A percentile compares a stretch with the other conserved stretches of the same genome.
Evolutionary conservation across 2,329 filamentous ascomycete species (phyloP).

Genomic region (Neurospora sp.): DNA sequence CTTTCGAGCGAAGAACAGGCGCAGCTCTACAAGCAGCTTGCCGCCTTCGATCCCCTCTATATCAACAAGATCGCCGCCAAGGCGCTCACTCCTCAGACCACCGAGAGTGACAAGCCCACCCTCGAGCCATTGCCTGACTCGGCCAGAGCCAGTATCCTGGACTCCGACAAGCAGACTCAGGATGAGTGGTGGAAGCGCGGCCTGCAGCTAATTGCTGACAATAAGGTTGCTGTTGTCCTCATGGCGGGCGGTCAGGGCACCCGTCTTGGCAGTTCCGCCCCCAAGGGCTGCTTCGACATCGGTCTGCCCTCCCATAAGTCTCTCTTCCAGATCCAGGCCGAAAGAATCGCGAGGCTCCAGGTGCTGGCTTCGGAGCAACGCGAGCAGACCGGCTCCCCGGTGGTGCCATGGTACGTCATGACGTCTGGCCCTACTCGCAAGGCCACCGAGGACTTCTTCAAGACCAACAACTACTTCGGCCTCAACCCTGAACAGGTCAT

Average conservation of each 20-base stretch:
- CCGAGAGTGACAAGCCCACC: conserved; percentile 36
- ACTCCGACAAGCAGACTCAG: conserved; percentile 71
- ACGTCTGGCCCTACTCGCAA: conserved; percentile 88
- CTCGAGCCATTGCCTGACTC: conserved; percentile 84
- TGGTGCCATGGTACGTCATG: conserved; percentile 98
- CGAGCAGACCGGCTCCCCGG: conserved; percentile 40
- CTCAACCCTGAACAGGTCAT: conserved; percentile 74
- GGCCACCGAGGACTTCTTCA: conserved; percentile 89
- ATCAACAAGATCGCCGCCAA: conserved; percentile 82
- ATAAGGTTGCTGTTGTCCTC: conserved; percentile 76
- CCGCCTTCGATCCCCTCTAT: conserved; percentile 69
- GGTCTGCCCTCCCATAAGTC: conserved; percentile 87
- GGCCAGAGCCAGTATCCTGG: conserved; percentile 82
- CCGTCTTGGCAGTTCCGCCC: conserved; percentile 83
- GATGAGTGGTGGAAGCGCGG: conserved; percentile 76
- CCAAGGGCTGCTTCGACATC: conserved; percentile 97
- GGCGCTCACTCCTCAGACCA: conserved; percentile 68
- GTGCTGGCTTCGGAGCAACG: conserved; percentile 65
- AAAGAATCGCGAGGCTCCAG: conserved; percentile 84
- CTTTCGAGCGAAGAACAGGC: conserved; percentile 66
- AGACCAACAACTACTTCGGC: conserved; percentile 84
- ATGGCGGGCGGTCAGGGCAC: conserved; percentile 98
- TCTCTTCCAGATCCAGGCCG: conserved; percentile 94
- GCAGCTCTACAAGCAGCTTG: conserved; percentile 70
- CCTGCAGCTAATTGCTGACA: conserved; percentile 68